Evolutionary conservation across 148 eudicot genomes (phyloP), one percentile per base, ranked within the genome.

Genomic region (Euryodendron excelsum): DNA sequence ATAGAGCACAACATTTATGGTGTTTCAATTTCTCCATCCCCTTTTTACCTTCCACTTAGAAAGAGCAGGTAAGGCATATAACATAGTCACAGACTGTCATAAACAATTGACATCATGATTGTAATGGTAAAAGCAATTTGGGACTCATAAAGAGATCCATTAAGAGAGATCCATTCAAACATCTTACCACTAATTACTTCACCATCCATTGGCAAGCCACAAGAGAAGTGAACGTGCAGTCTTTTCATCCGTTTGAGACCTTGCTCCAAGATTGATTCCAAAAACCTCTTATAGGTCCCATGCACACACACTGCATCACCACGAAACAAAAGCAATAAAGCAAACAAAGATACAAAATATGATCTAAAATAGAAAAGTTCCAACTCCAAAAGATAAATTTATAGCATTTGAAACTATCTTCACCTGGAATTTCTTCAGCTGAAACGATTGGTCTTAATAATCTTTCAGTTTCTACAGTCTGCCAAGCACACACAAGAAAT

Each of bases 181-280:
- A 64, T 56, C 86, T 74, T 89, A 93, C 98, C 99, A 69, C 98
- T 96, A 63, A 93, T 89, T 77, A 96, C 98, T 90, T 89, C 88
- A 66, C 90, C 92, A 77, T 96, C 94, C 28, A 89, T 81, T 79
- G 98, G 99, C 87, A 96, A 88, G 79, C 98, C 99, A 79, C 87
- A 82, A 36, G 97, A 80, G 88, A 96, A 96, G 83, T 96, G 99
- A 69, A 96, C 85, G 69, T 96, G 99, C 59, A 96, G 77, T 69
- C 99, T 89, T 73, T 69, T 82, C 98, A 91, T 96, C 82, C 90
- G 90, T 82, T 90, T 89, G 68, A 96, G 95, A 75, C 99, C 99
- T 75, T 88, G 88, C 71, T 87, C 82, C 77, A 93, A 86, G 50
- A 96, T 96, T 48, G 95, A 85, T 36, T 87, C 84, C 75, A 96